Evolutionary conservation across 306 rosid genomes (phyloP).

Genomic region (Ochetophila trinervis): DNA sequence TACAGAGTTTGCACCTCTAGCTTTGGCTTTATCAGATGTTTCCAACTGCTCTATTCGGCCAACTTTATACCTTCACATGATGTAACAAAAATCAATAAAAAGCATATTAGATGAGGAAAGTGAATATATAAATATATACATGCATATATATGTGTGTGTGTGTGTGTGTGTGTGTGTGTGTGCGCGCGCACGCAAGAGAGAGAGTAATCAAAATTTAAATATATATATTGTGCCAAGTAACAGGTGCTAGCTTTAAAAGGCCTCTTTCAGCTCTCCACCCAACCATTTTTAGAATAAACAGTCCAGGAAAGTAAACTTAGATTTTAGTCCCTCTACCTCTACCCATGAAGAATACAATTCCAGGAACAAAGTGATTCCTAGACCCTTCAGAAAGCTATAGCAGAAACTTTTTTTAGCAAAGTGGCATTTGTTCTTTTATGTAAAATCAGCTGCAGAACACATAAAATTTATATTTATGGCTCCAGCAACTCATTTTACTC

Average conservation of each 20-base stretch:
- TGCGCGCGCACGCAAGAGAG: too few relatives aligned
- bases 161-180: too few relatives aligned
- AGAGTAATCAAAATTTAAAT: not conserved
- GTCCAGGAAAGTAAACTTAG: not conserved
- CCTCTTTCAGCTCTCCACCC: not conserved
- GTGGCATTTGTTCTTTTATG: not conserved
- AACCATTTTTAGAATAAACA: not conserved
- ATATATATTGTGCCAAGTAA: not conserved
- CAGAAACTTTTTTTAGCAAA: too few relatives aligned
- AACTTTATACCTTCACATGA: constrained; percentile 77
- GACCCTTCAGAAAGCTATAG: too few relatives aligned
- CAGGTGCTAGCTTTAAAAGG: not conserved
- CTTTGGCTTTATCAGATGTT: constrained; percentile 75
- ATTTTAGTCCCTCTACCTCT: constrained; percentile 1
- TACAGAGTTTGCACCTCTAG: constrained; percentile 84
- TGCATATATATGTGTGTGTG: too few relatives aligned
- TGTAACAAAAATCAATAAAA: constrained; percentile 12
- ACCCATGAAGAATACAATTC: too few relatives aligned
- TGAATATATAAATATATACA: too few relatives aligned
- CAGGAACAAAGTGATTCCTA: too few relatives aligned
- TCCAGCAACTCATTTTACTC: not conserved
- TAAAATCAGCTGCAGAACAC: not conserved
- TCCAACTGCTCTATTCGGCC: constrained; percentile 94
- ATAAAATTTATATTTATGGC: not conserved
- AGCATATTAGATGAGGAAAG: not conserved